Base-by-base conservation (phyloP, 768 basidiomycete species). In the Leccinum sublutescens region DNA sequence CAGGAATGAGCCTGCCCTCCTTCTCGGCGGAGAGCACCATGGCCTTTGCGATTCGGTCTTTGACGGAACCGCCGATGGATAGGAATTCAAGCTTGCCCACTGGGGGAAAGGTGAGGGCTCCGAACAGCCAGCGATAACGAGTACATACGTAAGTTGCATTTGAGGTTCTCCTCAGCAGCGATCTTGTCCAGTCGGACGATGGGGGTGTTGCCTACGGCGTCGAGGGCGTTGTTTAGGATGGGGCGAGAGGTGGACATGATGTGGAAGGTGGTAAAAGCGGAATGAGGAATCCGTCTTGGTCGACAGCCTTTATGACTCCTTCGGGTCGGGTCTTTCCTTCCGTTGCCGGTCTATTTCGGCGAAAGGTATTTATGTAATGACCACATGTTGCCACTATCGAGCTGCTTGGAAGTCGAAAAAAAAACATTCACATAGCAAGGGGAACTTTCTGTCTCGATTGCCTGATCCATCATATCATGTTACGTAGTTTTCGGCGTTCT, bases 11-110 rank as follows among this genome's bases (percentile, higher is more conserved):
- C 52, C 79, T 85, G 34, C 95, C 95, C 34, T 93, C 87, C 55
- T 80, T 79, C 79, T 99, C 97, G 6, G 96, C 97, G n/a, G 88
- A 84, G 63, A 94, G 88, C 2, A 98, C 85, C 96, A 99, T 99
- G 11, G 93, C 86, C 73, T 93, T 95, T 27, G 95, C 95, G 55
- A 98, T 96, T 59, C 95, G 80, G 71, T 98, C 96, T 77, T 99
- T 99, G 59, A 98, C 89, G 2, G 91, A 94, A 2, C 96, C 96
- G 10, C 96, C 97, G 2, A 86, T 88, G 19, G 91, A 94, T 69
- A 91, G 83, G 71, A 85, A 98, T 67, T 99, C 96, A 15, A 91
- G 80, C 74, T 97, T 98, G 7, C 82, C 95, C 69, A 96, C 91
- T 95, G n/a, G 4, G 34, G 19, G 17, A 15, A 31, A 29, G 23